These are phyloP conservation scores for Populus davidiana DNA, from an alignment of 345 rosid genomes.

Conservation along the genomic window DNA sequence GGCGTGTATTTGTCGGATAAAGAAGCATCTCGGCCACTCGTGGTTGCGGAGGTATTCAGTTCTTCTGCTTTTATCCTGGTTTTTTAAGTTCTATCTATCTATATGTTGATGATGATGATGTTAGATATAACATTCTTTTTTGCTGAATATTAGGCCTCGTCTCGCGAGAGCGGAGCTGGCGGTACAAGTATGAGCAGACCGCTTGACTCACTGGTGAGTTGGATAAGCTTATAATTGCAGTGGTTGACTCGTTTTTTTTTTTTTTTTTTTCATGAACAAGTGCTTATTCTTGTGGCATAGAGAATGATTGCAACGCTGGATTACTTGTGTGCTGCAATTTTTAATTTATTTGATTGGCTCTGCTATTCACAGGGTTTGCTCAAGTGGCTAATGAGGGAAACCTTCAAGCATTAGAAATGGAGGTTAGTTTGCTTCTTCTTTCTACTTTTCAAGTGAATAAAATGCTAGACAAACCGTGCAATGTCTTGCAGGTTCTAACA, in stretches of 20 bases:
- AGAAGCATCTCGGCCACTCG: constrained; percentile 26
- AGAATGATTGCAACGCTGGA: neutral
- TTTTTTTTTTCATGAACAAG: neutral
- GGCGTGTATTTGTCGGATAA: constrained; percentile 31
- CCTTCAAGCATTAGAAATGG: constrained; percentile 31
- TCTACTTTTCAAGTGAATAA: neutral
- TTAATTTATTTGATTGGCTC: constrained; percentile 8
- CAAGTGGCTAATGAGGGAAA: constrained; percentile 28
- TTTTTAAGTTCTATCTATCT: neutral
- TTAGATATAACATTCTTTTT: neutral
- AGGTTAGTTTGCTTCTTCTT: constrained; percentile 42
- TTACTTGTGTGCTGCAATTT: neutral
- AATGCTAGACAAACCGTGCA: neutral
- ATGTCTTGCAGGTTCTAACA: neutral
- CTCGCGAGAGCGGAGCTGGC: constrained; percentile 39
- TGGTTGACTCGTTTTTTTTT: neutral
- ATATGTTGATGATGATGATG: neutral
- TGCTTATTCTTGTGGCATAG: neutral
- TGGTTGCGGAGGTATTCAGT: constrained; percentile 49
- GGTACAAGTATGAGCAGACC: constrained; percentile 31
- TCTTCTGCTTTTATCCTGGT: neutral
- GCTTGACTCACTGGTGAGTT: constrained; percentile 40
- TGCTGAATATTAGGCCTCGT: constrained; percentile 54
- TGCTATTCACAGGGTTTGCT: constrained; percentile 47
- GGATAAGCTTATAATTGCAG: neutral